phyloP scores from a whole-genome alignment of 805 yeast species.

The Yarrowia deformans region DNA sequence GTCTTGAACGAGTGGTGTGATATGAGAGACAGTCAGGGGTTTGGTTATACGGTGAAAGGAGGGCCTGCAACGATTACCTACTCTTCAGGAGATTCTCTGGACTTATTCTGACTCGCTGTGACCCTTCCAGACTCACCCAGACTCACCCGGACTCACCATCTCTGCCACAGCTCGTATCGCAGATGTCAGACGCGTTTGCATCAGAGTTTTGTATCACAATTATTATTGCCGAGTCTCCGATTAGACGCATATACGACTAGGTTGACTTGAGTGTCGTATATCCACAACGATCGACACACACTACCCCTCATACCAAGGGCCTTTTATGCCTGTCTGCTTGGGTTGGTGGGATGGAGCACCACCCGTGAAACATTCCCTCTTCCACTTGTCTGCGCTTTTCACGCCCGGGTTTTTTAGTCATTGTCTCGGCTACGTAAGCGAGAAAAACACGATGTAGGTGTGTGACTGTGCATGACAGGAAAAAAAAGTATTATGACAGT shows the following conservation, averaged over 20 bases:
- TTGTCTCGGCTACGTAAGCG: background rate
- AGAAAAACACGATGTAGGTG: background rate
- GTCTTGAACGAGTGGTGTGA: no score
- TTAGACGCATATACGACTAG: conserved; percentile 20
- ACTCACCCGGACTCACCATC: no score
- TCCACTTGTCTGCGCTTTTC: no score
- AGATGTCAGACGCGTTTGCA: background rate
- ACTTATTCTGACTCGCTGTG: no score
- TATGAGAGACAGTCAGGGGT: no score
- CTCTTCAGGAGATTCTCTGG: no score
- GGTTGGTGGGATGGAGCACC: conserved; percentile 16
- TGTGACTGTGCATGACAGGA: no score
- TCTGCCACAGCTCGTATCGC: background rate
- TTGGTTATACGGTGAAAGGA: no score
- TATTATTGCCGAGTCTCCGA: conserved; percentile 38
- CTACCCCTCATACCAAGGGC: conserved; percentile 33
- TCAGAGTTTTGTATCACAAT: conserved; percentile 15
- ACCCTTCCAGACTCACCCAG: no score
- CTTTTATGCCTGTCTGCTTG: no score
- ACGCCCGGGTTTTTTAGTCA: background rate
- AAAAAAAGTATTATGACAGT: background rate
- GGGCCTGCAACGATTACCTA: no score
- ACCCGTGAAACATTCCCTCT: no score
- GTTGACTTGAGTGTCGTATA: conserved; percentile 28
- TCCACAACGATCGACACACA: conserved; percentile 38